Evolutionary conservation across 306 rosid species (phyloP).

Genomic region (Begonia peltatifolia): DNA sequence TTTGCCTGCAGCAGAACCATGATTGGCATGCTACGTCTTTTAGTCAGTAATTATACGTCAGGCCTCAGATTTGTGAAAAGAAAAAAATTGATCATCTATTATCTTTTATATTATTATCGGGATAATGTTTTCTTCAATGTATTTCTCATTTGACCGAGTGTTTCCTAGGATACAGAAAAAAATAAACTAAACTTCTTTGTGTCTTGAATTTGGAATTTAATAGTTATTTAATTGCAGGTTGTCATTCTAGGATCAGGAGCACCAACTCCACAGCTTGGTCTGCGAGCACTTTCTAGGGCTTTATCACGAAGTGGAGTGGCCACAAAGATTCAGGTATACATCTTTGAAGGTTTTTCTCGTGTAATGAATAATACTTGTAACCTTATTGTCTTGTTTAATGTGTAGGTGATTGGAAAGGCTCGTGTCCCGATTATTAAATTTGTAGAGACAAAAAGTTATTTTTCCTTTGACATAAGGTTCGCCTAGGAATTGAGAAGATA

Average conservation of each 20-base stretch:
- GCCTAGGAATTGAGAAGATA: background rate
- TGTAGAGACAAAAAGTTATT: conserved; percentile 62
- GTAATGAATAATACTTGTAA: background rate
- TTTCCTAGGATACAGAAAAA: no score
- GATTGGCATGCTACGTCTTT: no score
- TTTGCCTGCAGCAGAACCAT: no score
- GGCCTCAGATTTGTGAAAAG: no score
- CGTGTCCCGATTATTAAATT: conserved; percentile 93
- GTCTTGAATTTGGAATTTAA: background rate
- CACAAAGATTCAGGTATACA: conserved; percentile 60
- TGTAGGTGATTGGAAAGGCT: conserved; percentile 88
- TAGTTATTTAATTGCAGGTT: conserved; percentile 32
- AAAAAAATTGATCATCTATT: no score
- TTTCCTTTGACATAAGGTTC: conserved; percentile 87
- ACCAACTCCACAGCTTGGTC: conserved; percentile 64
- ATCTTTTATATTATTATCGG: no score
- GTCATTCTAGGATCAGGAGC: conserved; percentile 74
- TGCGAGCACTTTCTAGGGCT: conserved; percentile 84
- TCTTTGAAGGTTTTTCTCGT: conserved; percentile 1
- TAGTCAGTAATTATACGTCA: no score
- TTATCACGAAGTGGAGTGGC: conserved; percentile 79
- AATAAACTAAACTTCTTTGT: background rate
- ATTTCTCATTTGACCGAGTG: no score
- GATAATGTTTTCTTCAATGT: no score
- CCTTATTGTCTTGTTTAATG: conserved; percentile 11